Evolutionary conservation across 2,329 filamentous ascomycete species (phyloP), one percentile per base, ranked within the genome.

Genomic region (Colletotrichum echinochloae): DNA sequence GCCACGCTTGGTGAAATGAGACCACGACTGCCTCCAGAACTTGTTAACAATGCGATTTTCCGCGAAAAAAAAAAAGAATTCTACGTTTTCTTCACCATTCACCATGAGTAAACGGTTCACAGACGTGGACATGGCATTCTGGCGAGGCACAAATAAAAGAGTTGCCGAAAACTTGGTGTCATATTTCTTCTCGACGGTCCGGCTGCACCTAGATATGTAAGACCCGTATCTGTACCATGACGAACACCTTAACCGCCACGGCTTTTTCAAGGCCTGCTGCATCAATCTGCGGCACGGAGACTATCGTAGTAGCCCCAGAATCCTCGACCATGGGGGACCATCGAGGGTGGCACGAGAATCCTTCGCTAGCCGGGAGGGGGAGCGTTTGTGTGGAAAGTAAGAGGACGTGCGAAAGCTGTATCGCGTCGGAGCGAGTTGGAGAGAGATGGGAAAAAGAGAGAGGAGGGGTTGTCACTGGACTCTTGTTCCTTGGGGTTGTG

Each of bases 141-240:
- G 41, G 18, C 41, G 18, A 44, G n/a, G 18, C 41, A n/a, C 5
- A 39, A 16, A 39, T 16, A 44, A 41, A 33, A 7, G 8, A 26
- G 11, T 7, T 28, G 37, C 1, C 2, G 16, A 44, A 4, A 68
- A 33, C n/a, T 37, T 20, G 30, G 20, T 16, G 46, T 67, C 56
- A 18, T 71, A 63, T 70, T 8, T 41, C 6, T n/a, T 12, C 62
- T 20, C 23, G 56, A 46, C 60, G 26, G 26, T 35, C 9, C n/a
- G 51, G 20, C 54, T 54, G 12, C 60, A 12, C 66, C 68, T 59
- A 68, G 56, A 71, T 48, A 83, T 90, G 86, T 90, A 76, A 83
- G 87, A 84, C 88, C 87, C 86, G 88, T 90, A 90, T 90, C 88
- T 90, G 88, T 90, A 88, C 88, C 83, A 83, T 87, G 83, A 82